These are phyloP conservation scores for Nigrospora osmanthi DNA, from an alignment of 2,329 filamentous ascomycete species.

Conservation along the genomic window DNA sequence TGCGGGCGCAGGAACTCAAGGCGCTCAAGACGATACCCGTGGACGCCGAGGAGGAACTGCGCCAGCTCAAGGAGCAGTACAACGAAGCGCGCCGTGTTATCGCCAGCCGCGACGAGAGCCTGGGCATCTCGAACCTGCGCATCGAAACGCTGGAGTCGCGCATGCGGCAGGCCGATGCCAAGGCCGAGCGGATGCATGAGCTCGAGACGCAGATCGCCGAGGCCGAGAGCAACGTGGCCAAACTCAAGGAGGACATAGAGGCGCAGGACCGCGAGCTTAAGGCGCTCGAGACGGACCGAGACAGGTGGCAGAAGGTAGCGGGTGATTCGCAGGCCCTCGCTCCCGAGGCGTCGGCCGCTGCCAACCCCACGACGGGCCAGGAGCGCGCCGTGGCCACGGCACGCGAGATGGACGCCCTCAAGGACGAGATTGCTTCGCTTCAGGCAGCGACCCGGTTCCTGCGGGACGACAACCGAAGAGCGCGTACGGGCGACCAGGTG, in stretches of 20 bases:
- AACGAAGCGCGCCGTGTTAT: constrained; percentile 67
- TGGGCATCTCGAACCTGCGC: constrained; percentile 83
- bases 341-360: constrained; percentile 21
- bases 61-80: constrained; percentile 71
- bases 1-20: constrained; percentile 73
- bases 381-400: constrained; percentile 63
- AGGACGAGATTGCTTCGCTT: constrained; percentile 57
- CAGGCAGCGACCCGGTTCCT: constrained; percentile 61
- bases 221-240: constrained; percentile 39
- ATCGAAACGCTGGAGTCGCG: constrained; percentile 87
- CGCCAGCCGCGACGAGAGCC: constrained; percentile 68
- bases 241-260: constrained; percentile 56
- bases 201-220: constrained; percentile 53
- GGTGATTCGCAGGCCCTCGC: constrained; percentile 49
- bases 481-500: constrained; percentile 46
- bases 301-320: constrained; percentile 65
- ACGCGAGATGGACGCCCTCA: constrained; percentile 65
- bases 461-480: constrained; percentile 57
- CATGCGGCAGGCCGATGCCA: constrained; percentile 76
- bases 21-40: constrained; percentile 73
- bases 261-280: constrained; percentile 61
- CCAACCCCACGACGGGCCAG: constrained; percentile 42
- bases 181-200: constrained; percentile 60
- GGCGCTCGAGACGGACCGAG: constrained; percentile 55
- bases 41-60: constrained; percentile 79